A percentile compares a stretch with the other conserved stretches of the same genome.
These are phyloP conservation scores for Polytolypa hystricis DNA, from an alignment of 2,329 filamentous ascomycete genomes.

Conservation along the genomic window DNA sequence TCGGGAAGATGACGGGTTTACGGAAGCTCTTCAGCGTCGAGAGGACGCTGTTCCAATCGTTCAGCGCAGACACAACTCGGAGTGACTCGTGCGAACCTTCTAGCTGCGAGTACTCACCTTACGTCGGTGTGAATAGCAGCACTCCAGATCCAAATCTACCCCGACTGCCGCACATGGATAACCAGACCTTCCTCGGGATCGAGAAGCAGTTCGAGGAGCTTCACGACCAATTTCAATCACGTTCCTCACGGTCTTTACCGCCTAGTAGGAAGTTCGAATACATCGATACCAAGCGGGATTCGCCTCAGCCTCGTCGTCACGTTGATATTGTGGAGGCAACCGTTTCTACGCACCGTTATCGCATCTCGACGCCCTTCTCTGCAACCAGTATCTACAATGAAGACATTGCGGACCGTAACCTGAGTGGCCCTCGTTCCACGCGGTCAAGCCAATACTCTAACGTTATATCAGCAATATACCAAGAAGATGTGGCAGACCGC, in stretches of 20 bases:
- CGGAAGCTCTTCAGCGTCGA: conserved; percentile 10
- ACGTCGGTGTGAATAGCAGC: background rate
- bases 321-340: conserved; percentile 32
- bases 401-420: conserved; percentile 34
- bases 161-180: conserved; percentile 16
- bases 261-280: conserved; percentile 16
- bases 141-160: conserved; percentile 8
- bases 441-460: conserved; percentile 18
- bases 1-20: conserved; percentile 19
- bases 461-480: conserved; percentile 25
- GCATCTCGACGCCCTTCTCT: conserved; percentile 18
- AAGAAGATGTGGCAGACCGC: conserved; percentile 33
- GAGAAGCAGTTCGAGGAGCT: conserved; percentile 30
- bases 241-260: conserved; percentile 18
- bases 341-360: conserved; percentile 24
- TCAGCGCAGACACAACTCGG: conserved; percentile 2
- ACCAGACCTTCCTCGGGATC: conserved; percentile 25
- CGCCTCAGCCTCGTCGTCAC: conserved; percentile 21
- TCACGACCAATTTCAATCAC: conserved; percentile 24
- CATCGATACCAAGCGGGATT: conserved; percentile 8
- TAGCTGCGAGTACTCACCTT: conserved; percentile 1
- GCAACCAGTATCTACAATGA: conserved; percentile 30
- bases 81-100: conserved; percentile 1
- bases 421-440: conserved; percentile 18
- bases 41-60: conserved; percentile 7